phyloP scores from a whole-genome alignment of 1,284 basidiomycete genomes.

The Melampsora larici-populina region DNA sequence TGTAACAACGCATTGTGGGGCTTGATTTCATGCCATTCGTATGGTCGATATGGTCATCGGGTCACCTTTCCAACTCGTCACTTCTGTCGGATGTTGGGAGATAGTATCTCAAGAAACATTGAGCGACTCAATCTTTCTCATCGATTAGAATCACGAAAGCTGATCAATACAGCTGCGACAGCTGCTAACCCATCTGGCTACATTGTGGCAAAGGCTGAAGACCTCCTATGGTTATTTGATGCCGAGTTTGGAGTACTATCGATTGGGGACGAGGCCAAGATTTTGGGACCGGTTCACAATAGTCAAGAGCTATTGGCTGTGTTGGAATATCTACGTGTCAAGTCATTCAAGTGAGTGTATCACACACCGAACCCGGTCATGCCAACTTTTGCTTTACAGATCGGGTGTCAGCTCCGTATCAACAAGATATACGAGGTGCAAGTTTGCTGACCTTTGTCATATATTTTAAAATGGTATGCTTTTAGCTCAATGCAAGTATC shows the following conservation, averaged over 20 bases:
- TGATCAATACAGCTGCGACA: conserved; percentile 74
- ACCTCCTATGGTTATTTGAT: conserved; percentile 75
- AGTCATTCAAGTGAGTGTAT: conserved; percentile 65
- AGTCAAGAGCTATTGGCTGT: conserved; percentile 81
- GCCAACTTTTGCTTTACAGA: neutral
- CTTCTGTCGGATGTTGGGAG: conserved; percentile 66
- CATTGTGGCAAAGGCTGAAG: conserved; percentile 81
- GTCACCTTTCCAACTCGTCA: conserved; percentile 51
- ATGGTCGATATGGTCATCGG: conserved; percentile 64
- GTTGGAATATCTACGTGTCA: conserved; percentile 76
- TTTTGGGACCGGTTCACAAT: conserved; percentile 72
- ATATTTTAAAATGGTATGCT: neutral
- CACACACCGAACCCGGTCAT: neutral
- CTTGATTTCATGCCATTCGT: conserved; percentile 76
- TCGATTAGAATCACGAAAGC: conserved; percentile 71
- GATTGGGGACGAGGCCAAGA: conserved; percentile 80
- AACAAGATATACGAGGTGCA: too few relatives aligned
- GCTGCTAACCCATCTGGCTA: conserved; percentile 74
- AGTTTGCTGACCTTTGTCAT: conserved; percentile 53
- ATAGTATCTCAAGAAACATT: conserved; percentile 77
- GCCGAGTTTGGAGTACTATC: conserved; percentile 80
- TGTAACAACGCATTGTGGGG: conserved; percentile 82
- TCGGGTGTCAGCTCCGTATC: conserved; percentile 24
- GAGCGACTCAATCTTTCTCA: conserved; percentile 77
- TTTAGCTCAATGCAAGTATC: conserved; percentile 64